phyloP scores from a whole-genome alignment of 1,139 yeast species.

The Kodamaea arcana region DNA sequence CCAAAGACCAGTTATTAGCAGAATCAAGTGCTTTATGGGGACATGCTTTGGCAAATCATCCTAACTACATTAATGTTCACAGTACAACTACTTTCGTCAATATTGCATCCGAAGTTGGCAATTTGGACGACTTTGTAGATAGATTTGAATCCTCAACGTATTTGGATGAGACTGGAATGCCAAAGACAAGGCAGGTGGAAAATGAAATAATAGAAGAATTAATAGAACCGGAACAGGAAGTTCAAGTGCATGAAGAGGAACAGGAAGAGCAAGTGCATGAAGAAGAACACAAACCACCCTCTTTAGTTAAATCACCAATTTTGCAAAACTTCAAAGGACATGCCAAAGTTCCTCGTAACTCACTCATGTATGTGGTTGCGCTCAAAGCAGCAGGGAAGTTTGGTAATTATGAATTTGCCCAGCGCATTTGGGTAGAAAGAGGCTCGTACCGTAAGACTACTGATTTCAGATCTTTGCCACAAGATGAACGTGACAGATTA shows the following conservation, averaged over 20 bases:
- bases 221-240: too few relatives aligned
- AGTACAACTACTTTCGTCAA: conserved; percentile 51
- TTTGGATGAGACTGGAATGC: conserved; percentile 28
- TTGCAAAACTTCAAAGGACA: conserved; percentile 10
- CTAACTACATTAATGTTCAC: conserved; percentile 37
- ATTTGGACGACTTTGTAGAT: conserved; percentile 45
- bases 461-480: conserved; percentile 38
- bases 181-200: conserved; percentile 11
- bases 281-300: conserved; percentile 1
- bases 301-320: conserved; percentile 27
- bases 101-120: conserved; percentile 48
- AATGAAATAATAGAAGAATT: not conserved
- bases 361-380: conserved; percentile 57
- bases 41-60: conserved; percentile 41
- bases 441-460: conserved; percentile 63
- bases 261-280: conserved; percentile 9
- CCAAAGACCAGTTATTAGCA: conserved; percentile 47
- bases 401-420: conserved; percentile 54
- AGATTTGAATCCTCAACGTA: conserved; percentile 49
- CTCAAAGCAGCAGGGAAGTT: conserved; percentile 62
- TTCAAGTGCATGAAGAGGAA: conserved; percentile 22
- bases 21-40: conserved; percentile 81
- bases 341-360: conserved; percentile 40
- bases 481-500: conserved; percentile 36
- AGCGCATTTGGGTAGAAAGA: conserved; percentile 69